Conservation (phyloP, 768 basidiomycete genomes). For the Leucocoprinus leucothites region DNA sequence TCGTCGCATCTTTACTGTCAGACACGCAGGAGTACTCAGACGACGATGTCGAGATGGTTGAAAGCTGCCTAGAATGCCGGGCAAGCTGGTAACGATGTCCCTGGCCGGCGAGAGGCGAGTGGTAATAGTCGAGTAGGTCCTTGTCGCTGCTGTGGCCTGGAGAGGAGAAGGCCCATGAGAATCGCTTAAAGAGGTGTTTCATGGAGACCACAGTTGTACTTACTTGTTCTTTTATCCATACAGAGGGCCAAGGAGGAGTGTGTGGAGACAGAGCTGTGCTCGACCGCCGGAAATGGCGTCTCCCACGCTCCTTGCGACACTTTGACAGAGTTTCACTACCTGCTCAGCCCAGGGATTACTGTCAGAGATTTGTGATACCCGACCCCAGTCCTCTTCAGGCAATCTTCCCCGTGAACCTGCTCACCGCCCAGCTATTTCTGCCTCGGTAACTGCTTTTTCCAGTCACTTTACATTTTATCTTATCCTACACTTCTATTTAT, state of each 20-base stretch:
- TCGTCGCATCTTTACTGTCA: constrained; percentile 16
- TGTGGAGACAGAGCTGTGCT: background rate
- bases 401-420: background rate
- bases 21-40: constrained; percentile 54
- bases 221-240: constrained; percentile 20
- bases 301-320: constrained; percentile 8
- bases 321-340: background rate
- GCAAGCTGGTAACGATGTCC: constrained; percentile 19
- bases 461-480: no score
- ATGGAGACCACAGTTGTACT: constrained; percentile 15
- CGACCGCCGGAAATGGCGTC: background rate
- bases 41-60: constrained; percentile 37
- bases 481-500: no score
- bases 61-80: constrained; percentile 25
- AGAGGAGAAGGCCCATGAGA: constrained; percentile 26
- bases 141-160: constrained; percentile 20
- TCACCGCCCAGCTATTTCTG: constrained; percentile 1
- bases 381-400: background rate
- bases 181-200: constrained; percentile 29
- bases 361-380: background rate
- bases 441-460: background rate
- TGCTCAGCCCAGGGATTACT: no score
- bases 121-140: constrained; percentile 36
- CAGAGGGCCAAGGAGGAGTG: constrained; percentile 3
- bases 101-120: constrained; percentile 47